A percentile compares a stretch with the other conserved stretches of the same genome.
phyloP scores from a whole-genome alignment of 495 filamentous ascomycete genomes.

The Baudoinia panamericana region DNA sequence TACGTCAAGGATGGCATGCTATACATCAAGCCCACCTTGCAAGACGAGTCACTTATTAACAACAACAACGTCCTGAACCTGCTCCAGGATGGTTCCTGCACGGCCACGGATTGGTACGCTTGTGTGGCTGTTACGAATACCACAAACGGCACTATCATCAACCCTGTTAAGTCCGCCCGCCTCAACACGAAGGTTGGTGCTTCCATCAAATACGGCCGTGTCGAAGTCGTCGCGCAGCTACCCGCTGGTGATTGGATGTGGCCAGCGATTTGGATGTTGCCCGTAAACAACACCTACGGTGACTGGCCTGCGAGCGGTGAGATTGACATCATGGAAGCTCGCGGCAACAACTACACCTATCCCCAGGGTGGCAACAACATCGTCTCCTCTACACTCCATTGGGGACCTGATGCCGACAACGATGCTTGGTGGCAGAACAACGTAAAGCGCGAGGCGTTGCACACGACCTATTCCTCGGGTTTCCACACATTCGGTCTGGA shows the following conservation, averaged over 20 bases:
- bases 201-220: slow-evolving; percentile 64
- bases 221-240: slow-evolving; percentile 65
- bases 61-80: slow-evolving; percentile 53
- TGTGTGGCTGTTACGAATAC: slow-evolving; percentile 54
- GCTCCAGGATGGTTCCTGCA: slow-evolving; percentile 49
- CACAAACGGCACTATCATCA: slow-evolving; percentile 61
- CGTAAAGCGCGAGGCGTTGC: slow-evolving; percentile 58
- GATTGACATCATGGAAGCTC: slow-evolving; percentile 68
- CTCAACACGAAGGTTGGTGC: slow-evolving; percentile 58
- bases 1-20: slow-evolving; percentile 56
- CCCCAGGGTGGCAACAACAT: slow-evolving; percentile 68
- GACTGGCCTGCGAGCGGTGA: slow-evolving; percentile 72
- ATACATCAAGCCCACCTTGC: slow-evolving; percentile 63
- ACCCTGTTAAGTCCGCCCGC: slow-evolving; percentile 64
- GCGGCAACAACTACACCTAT: slow-evolving; percentile 68
- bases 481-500: slow-evolving; percentile 70
- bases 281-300: slow-evolving; percentile 56
- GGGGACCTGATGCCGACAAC: slow-evolving; percentile 50
- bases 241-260: slow-evolving; percentile 75
- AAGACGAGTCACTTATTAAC: slow-evolving; percentile 49
- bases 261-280: slow-evolving; percentile 90
- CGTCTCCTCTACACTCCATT: slow-evolving; percentile 67
- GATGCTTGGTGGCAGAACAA: slow-evolving; percentile 70
- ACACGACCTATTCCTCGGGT: slow-evolving; percentile 54
- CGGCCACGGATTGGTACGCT: slow-evolving; percentile 38